These are phyloP conservation scores for Solanum chacoense DNA, from an alignment of 305 asterid species.

Conservation along the genomic window DNA sequence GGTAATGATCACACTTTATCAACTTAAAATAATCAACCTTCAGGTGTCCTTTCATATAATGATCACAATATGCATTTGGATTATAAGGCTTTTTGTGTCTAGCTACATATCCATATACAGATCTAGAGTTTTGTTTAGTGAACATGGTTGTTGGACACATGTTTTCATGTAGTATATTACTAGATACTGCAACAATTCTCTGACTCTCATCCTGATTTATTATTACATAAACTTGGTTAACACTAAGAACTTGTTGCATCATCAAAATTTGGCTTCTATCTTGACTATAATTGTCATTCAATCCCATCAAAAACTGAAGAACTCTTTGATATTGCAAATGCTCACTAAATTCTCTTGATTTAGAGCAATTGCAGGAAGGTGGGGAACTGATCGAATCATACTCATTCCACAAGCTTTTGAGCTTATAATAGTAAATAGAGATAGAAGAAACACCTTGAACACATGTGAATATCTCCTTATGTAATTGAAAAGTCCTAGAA, in stretches of 20 bases:
- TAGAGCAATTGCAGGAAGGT: not conserved
- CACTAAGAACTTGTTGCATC: not conserved
- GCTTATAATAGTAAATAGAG: not conserved
- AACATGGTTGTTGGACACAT: too few species aligned
- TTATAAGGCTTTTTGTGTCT: not conserved
- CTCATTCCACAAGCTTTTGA: not conserved
- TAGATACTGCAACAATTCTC: not conserved
- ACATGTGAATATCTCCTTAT: too few species aligned
- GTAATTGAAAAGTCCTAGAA: not conserved
- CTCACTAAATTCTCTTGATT: not conserved
- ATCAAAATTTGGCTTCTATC: not conserved
- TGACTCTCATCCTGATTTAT: not conserved
- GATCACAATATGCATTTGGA: not conserved
- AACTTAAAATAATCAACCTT: not conserved
- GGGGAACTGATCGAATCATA: not conserved
- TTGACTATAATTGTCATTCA: not conserved
- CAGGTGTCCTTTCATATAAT: not conserved
- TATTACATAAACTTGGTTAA: not conserved
- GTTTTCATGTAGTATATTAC: too few species aligned
- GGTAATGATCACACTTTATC: too few species aligned
- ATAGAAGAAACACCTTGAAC: not conserved
- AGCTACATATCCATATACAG: too few species aligned
- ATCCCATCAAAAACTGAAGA: not conserved
- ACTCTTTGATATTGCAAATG: not conserved
- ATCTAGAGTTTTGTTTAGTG: too few species aligned